Evolutionary conservation across 2,329 filamentous ascomycete genomes (phyloP).

Genomic region (Colletotrichum plurivorum): DNA sequence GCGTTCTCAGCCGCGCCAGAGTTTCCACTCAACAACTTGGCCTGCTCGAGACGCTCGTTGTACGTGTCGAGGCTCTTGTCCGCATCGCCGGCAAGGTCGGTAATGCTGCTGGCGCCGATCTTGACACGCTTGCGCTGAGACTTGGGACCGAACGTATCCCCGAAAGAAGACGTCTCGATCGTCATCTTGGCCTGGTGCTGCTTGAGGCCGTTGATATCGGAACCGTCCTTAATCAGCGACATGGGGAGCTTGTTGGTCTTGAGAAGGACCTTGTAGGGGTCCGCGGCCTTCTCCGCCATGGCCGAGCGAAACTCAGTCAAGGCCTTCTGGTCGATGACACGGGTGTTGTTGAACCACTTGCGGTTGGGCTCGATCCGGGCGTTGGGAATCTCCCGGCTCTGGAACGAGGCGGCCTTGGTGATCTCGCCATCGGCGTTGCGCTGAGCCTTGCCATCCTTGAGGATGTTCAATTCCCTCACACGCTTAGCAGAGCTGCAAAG

Average conservation of each 20-base stretch:
- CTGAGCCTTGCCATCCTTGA: constrained; percentile 87
- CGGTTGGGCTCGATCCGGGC: constrained; percentile 95
- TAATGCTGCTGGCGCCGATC: constrained; percentile 84
- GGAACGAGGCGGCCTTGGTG: constrained; percentile 85
- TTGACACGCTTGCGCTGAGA: constrained; percentile 94
- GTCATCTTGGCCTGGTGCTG: constrained; percentile 95
- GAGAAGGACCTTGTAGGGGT: constrained; percentile 94
- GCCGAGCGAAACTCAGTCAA: constrained; percentile 90
- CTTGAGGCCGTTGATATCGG: constrained; percentile 84
- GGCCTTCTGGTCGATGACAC: constrained; percentile 90
- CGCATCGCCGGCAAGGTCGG: constrained; percentile 85
- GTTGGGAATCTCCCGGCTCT: constrained; percentile 84
- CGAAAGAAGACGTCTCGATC: constrained; percentile 88
- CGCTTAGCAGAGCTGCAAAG: constrained; percentile 79
- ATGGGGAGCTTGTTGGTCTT: constrained; percentile 98
- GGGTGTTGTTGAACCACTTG: constrained; percentile 97
- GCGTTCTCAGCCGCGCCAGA: constrained; percentile 68
- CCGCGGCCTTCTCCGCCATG: constrained; percentile 89
- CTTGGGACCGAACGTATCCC: constrained; percentile 93
- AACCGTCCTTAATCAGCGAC: constrained; percentile 88
- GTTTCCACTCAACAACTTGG: constrained; percentile 80
- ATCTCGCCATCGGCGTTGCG: constrained; percentile 88
- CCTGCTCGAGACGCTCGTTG: constrained; percentile 84
- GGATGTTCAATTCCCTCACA: constrained; percentile 89
- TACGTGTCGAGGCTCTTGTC: constrained; percentile 87